Base-by-base conservation (phyloP, 495 filamentous ascomycete genomes). In the Xylaria acuta region DNA sequence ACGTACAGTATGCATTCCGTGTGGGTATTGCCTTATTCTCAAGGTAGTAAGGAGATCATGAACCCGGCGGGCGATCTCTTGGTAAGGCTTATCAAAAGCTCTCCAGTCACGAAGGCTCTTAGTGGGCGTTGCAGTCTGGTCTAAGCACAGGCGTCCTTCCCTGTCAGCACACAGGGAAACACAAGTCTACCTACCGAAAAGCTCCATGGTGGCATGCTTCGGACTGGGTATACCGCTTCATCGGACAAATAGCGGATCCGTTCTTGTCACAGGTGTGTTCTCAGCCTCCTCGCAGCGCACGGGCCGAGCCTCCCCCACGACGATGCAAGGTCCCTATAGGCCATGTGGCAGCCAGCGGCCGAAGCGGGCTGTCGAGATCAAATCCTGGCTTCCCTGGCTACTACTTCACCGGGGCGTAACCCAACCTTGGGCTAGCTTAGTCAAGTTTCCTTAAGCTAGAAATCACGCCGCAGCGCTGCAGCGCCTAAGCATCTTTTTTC, bases 301-400 rank as follows among this genome's bases (percentile, higher is more conserved):
- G 47, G 64, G 45, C 64, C 64, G 64, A 38, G 64, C 64, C 64
- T 67, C 65, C 49, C n/a, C 65, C 65, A 67, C 65, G 65, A 67
- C 32, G 32, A 67, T 56, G 49, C 65, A 67, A 67, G 49, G 65
- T 67, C 64, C 64, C 34, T 41, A 67, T 43, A 64, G 36, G 4
- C 60, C 60, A 64, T 64, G 38, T 64, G 60, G 60, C 38, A 43
- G 22, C 12, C 11, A 30, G 34, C 43, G 30, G 45, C n/a, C 34
- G 65, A 54, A 56, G 11, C 47, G 64, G 54, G 64, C 18, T n/a
- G 38, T 66, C 32, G n/a, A 41, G n/a, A 54, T 54, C 22, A 41
- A 22, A 64, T 34, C 60, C 36, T 41, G 14, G 36, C 38, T 45
- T 43, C n/a, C n/a, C 25, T 20, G 30, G n/a, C 36, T 41, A 64